Percentiles rank a stretch among this genome's conserved stretches.
phyloP scores from a whole-genome alignment of 2,329 filamentous ascomycete species.

The Aphanocladium album region DNA sequence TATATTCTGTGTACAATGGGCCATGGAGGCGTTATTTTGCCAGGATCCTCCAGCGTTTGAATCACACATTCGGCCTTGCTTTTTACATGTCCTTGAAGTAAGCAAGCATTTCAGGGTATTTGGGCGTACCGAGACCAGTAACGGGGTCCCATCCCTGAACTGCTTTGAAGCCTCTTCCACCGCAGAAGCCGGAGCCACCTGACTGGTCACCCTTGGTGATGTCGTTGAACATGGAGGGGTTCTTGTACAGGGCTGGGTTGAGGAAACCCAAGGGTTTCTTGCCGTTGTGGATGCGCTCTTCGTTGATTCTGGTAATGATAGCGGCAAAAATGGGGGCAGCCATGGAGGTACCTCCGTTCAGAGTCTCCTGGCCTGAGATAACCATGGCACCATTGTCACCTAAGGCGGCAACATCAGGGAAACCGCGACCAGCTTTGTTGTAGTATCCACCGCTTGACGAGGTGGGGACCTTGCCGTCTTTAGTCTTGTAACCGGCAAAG shows the following conservation, averaged over 20 bases:
- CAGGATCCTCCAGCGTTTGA: no score
- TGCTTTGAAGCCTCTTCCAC: neutral
- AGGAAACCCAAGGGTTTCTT: conserved; percentile 34
- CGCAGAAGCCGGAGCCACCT: neutral
- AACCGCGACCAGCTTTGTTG: conserved; percentile 37
- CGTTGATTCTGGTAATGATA: conserved; percentile 18
- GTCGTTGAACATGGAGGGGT: conserved; percentile 9
- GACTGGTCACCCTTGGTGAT: conserved; percentile 1
- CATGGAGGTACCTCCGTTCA: conserved; percentile 12
- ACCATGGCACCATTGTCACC: conserved; percentile 41
- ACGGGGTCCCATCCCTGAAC: conserved; percentile 13
- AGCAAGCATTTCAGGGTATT: conserved; percentile 11
- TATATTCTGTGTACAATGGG: no score
- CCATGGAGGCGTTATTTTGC: no score
- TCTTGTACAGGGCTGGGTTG: conserved; percentile 14
- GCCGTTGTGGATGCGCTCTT: conserved; percentile 19
- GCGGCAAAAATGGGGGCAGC: conserved; percentile 17
- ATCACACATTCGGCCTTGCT: neutral
- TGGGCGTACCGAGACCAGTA: conserved; percentile 13
- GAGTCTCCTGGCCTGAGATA: conserved; percentile 20
- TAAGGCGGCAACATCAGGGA: conserved; percentile 37
- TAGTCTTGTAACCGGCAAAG: conserved; percentile 29
- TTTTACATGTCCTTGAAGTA: neutral
- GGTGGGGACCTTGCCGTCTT: conserved; percentile 31
- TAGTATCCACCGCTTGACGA: conserved; percentile 18